phyloP scores from a whole-genome alignment of 202 grass and related monocot genomes.

The Panicum virgatum region DNA sequence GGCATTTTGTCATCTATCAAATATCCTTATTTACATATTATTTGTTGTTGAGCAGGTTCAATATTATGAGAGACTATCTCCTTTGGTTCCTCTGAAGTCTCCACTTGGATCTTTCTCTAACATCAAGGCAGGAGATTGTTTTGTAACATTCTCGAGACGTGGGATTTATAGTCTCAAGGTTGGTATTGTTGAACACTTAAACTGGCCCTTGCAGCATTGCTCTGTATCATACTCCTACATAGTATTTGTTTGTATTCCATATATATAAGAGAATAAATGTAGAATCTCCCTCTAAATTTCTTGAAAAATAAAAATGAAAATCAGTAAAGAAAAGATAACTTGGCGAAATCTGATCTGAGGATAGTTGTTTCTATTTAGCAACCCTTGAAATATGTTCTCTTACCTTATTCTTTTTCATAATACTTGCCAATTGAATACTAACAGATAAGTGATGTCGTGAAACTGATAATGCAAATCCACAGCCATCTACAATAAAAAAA shows the following conservation, averaged over 20 bases:
- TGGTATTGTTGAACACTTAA: conserved; percentile 44
- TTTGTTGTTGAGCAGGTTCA: conserved; percentile 61
- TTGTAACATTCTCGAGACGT: conserved; percentile 77
- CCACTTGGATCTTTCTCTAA: conserved; percentile 81
- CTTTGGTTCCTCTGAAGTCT: conserved; percentile 81
- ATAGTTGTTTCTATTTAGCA: conserved; percentile 13
- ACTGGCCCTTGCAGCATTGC: conserved; percentile 12
- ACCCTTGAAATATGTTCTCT: conserved; percentile 14
- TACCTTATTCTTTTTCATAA: conserved; percentile 5
- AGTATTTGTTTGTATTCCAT: conserved; percentile 3
- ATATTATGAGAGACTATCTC: conserved; percentile 91
- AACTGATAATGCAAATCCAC: conserved; percentile 16
- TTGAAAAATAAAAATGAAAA: conserved; percentile 3
- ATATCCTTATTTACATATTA: conserved; percentile 20
- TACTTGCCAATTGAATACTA: conserved; percentile 20
- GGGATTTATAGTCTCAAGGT: conserved; percentile 93
- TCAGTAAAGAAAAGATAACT: neutral
- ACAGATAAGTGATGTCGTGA: neutral
- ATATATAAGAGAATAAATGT: conserved; percentile 23
- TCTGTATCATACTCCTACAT: conserved; percentile 14
- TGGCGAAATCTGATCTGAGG: neutral
- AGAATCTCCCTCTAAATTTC: conserved; percentile 1
- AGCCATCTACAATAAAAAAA: neutral
- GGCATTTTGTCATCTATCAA: neutral
- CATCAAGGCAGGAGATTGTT: conserved; percentile 84